phyloP scores from a whole-genome alignment of 2,329 filamentous ascomycete genomes.

The Diplodia intermedia region DNA sequence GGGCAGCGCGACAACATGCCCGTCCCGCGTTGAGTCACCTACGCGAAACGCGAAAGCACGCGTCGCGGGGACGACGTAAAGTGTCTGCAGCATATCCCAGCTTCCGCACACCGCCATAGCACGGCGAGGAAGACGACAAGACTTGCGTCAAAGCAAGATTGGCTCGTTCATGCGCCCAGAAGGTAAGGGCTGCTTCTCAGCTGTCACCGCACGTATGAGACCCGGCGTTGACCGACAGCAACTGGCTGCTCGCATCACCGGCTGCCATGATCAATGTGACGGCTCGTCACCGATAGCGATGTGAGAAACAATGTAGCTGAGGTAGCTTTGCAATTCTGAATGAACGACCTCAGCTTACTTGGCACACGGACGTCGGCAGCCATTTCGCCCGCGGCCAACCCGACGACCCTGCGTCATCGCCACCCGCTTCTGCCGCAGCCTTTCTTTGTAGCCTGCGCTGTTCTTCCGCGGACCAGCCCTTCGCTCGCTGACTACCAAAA shows the following conservation, averaged over 20 bases:
- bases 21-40: slow-evolving; percentile 1
- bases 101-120: neutral
- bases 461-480: neutral
- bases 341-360: neutral
- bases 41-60: slow-evolving; percentile 2
- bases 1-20: neutral
- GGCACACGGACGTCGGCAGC: neutral
- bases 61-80: slow-evolving; percentile 8
- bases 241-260: neutral
- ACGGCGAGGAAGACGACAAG: neutral
- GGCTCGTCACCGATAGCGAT: neutral
- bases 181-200: neutral
- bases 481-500: neutral
- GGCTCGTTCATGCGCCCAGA: neutral
- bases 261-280: neutral
- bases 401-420: slow-evolving; percentile 18
- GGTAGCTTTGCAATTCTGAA: too few relatives aligned
- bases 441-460: neutral
- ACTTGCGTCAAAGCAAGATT: neutral
- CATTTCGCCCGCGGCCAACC: neutral
- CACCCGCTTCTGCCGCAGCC: neutral
- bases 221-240: neutral
- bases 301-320: neutral
- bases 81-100: slow-evolving; percentile 7
- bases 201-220: neutral